phyloP scores from a whole-genome alignment of 2,329 filamentous ascomycete genomes.

The Madurella mycetomatis region DNA sequence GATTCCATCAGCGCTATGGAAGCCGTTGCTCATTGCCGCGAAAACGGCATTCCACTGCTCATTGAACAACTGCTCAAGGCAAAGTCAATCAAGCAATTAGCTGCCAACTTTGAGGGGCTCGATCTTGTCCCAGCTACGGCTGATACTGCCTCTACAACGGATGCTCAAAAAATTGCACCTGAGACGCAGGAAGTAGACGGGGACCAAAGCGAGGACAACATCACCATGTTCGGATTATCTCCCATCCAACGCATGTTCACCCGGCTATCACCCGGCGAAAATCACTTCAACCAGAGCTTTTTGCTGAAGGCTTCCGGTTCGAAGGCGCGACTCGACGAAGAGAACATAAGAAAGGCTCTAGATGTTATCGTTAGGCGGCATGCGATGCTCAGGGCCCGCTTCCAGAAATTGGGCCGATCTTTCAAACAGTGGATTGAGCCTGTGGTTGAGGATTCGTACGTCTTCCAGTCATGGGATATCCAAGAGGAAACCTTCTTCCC shows the following conservation, averaged over 20 bases:
- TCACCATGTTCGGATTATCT: slow-evolving; percentile 35
- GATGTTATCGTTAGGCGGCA: slow-evolving; percentile 28
- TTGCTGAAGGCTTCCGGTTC: slow-evolving; percentile 31
- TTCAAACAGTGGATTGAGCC: slow-evolving; percentile 25
- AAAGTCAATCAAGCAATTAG: slow-evolving; percentile 15
- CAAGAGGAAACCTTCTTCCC: background rate
- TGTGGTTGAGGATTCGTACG: slow-evolving; percentile 15
- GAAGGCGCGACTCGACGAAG: slow-evolving; percentile 9
- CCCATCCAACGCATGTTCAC: slow-evolving; percentile 40
- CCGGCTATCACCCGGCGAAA: slow-evolving; percentile 34
- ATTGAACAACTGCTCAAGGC: slow-evolving; percentile 41
- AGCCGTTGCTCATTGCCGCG: slow-evolving; percentile 31
- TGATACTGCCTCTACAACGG: too few relatives aligned
- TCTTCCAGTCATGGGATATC: slow-evolving; percentile 10
- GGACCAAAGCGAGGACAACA: slow-evolving; percentile 18
- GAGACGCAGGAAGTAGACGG: slow-evolving; percentile 12
- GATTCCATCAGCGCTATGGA: slow-evolving; percentile 1
- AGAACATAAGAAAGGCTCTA: slow-evolving; percentile 22
- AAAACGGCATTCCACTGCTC: slow-evolving; percentile 34
- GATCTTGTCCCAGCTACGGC: slow-evolving; percentile 23
- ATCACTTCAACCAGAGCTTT: slow-evolving; percentile 41
- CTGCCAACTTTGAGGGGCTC: background rate
- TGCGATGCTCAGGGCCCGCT: slow-evolving; percentile 35
- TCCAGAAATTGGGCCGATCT: slow-evolving; percentile 23
- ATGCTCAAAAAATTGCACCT: background rate